A percentile compares a stretch with the other conserved stretches of the same genome.
Evolutionary conservation across 257 asterid genomes (phyloP).

Genomic region (Oldenlandia corymbosa): DNA sequence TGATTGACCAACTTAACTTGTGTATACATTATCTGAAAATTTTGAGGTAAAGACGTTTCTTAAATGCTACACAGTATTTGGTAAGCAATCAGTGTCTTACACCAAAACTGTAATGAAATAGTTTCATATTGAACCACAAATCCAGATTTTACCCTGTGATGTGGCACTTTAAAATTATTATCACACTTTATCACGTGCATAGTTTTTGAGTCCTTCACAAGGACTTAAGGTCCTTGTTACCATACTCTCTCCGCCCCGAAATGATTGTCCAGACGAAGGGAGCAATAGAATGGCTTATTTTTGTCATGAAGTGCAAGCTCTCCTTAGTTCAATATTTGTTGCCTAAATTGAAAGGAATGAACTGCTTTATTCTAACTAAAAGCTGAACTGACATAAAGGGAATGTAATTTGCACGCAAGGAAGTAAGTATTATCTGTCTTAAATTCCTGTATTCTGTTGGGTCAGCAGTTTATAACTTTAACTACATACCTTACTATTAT

Average conservation of each 20-base stretch:
- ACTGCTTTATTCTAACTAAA: too few relatives aligned
- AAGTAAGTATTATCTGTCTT: background rate
- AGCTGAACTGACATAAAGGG: too few relatives aligned
- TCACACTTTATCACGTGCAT: background rate
- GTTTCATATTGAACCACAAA: background rate
- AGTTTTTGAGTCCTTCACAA: background rate
- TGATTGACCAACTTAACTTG: background rate
- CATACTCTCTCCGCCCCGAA: too few relatives aligned
- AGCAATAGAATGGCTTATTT: background rate
- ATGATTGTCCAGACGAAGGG: too few relatives aligned
- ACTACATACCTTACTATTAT: background rate
- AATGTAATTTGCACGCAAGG: too few relatives aligned
- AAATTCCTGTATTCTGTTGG: background rate
- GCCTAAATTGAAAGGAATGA: background rate
- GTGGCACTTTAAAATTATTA: background rate
- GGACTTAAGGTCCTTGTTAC: background rate
- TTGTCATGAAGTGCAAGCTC: background rate
- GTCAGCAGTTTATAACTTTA: background rate
- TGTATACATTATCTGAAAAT: background rate
- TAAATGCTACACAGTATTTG: background rate
- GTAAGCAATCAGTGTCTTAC: background rate
- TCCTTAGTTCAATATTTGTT: background rate
- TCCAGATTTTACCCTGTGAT: background rate
- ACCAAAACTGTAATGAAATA: background rate
- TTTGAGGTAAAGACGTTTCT: background rate